Evolutionary conservation across 2,329 filamentous ascomycete species (phyloP).

Genomic region (Aschersonia sp.): DNA sequence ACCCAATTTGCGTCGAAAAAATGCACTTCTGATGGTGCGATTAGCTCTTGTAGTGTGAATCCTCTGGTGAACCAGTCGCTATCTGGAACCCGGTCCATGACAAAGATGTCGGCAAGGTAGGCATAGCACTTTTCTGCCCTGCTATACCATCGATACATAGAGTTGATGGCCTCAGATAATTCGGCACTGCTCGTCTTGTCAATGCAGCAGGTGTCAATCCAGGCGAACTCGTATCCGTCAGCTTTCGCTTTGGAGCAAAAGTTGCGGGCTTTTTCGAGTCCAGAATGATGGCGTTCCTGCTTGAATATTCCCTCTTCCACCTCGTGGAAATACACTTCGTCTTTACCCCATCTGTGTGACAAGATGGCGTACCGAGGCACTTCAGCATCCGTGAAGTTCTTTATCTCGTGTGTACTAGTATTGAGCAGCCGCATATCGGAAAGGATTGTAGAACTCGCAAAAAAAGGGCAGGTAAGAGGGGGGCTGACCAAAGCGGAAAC

Average conservation of each 20-base stretch:
- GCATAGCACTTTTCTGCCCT: constrained; percentile 5
- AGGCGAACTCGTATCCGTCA: constrained; percentile 4
- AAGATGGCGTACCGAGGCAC: no score
- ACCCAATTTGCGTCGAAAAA: constrained; percentile 9
- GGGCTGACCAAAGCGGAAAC: no score
- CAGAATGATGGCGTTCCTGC: no score
- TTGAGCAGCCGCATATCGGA: no score
- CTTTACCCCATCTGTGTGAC: no score
- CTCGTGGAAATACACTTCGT: no score
- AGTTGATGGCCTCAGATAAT: constrained; percentile 1
- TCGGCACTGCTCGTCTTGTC: constrained; percentile 2
- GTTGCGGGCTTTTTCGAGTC: no score
- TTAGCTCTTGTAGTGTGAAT: constrained; percentile 1
- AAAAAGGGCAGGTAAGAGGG: no score
- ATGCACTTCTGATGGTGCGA: constrained; percentile 8
- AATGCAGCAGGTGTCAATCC: constrained; percentile 10
- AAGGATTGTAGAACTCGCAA: no score
- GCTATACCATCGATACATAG: constrained; percentile 9
- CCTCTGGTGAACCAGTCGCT: constrained; percentile 5
- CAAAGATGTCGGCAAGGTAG: constrained; percentile 5
- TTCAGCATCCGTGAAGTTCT: no score
- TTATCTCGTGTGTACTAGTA: no score
- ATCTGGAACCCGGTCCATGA: background rate
- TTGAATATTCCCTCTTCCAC: no score
- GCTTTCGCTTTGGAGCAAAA: background rate